Conservation (phyloP, 2,329 filamentous ascomycete genomes). For the Zopfia rhizophila region DNA sequence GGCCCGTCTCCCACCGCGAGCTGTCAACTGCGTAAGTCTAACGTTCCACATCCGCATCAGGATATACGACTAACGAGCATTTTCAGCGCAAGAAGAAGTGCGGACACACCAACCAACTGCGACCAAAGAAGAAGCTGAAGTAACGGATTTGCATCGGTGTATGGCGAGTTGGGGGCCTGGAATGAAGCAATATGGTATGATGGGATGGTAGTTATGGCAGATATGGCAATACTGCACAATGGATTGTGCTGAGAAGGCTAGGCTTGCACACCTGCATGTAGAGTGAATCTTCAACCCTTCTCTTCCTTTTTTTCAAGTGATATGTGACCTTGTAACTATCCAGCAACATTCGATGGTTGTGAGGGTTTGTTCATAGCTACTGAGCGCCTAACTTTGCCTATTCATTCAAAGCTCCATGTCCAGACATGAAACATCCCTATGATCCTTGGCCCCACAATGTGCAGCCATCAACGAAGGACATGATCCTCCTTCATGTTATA, state of each 20-base stretch:
- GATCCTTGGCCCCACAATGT: too few relatives aligned
- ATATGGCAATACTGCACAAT: conserved; percentile 40
- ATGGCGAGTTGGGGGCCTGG: conserved; percentile 43
- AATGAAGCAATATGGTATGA: conserved; percentile 40
- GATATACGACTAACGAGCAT: conserved; percentile 31
- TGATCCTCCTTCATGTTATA: too few relatives aligned
- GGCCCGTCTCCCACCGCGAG: conserved; percentile 92
- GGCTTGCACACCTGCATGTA: conserved; percentile 43
- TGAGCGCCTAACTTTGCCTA: too few relatives aligned
- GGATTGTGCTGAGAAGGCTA: conserved; percentile 37
- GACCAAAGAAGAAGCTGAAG: conserved; percentile 99
- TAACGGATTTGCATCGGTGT: conserved; percentile 62
- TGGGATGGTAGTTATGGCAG: conserved; percentile 34
- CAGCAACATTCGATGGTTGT: too few relatives aligned
- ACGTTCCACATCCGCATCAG: neutral
- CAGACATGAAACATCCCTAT: too few relatives aligned
- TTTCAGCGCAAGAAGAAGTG: conserved; percentile 87
- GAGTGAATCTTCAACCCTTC: conserved; percentile 47
- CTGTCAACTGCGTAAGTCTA: conserved; percentile 85
- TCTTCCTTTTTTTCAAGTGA: conserved; percentile 14
- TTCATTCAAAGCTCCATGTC: too few relatives aligned
- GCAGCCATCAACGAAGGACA: too few relatives aligned
- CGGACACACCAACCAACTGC: conserved; percentile 99
- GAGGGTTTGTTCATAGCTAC: too few relatives aligned
- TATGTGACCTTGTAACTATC: too few relatives aligned